Evolutionary conservation across 2,329 filamentous ascomycete genomes (phyloP).

Genomic region (Rosellinia necatrix): DNA sequence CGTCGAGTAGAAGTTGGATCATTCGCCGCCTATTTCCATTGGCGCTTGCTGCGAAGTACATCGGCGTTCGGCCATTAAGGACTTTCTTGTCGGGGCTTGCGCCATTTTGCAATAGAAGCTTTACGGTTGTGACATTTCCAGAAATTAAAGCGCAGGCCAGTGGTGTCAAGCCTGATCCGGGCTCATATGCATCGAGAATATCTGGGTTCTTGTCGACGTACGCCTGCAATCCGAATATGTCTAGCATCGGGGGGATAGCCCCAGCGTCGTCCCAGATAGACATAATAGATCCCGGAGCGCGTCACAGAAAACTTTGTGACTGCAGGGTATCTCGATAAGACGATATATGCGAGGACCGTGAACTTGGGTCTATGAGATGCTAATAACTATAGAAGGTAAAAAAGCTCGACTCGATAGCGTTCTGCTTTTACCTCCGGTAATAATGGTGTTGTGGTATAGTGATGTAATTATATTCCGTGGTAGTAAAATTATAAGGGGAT

Average conservation of each 20-base stretch:
- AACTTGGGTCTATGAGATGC: no score
- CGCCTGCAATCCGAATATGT: conserved; percentile 9
- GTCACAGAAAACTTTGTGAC: not conserved
- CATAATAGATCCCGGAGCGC: conserved; percentile 9
- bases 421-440: no score
- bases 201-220: conserved; percentile 6
- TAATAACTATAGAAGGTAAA: no score
- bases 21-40: conserved; percentile 13
- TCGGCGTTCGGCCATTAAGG: conserved; percentile 21
- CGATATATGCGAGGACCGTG: not conserved
- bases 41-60: conserved; percentile 26
- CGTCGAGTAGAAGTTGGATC: conserved; percentile 27
- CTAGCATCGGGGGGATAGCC: conserved; percentile 19
- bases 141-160: conserved; percentile 20
- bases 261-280: conserved; percentile 26
- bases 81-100: conserved; percentile 24
- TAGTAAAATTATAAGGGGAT: no score
- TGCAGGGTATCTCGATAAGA: not conserved
- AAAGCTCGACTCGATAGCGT: no score
- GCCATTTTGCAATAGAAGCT: conserved; percentile 23
- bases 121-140: conserved; percentile 17
- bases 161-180: conserved; percentile 23
- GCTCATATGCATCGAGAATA: conserved; percentile 13
- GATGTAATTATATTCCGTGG: no score
- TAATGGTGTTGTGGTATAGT: no score